phyloP scores from a whole-genome alignment of 768 basidiomycete species.

The Saitozyma podzolica region DNA sequence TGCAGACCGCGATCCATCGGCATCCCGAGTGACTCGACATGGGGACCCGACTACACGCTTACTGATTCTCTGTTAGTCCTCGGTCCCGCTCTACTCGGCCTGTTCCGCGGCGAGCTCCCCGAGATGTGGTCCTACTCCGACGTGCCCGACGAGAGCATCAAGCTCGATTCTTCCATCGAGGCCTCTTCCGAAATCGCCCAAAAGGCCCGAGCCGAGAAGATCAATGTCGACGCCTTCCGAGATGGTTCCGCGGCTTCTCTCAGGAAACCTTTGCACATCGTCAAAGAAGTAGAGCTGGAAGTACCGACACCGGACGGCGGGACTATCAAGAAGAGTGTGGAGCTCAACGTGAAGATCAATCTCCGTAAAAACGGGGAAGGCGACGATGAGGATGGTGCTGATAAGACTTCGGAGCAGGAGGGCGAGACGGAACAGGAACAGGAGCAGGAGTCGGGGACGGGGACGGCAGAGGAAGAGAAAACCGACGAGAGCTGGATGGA shows the following conservation, averaged over 20 bases:
- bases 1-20: no score
- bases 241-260: no score
- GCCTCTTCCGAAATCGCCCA: slow-evolving; percentile 36
- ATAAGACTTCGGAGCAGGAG: not conserved
- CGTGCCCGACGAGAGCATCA: slow-evolving; percentile 48
- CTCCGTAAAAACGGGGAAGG: not conserved
- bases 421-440: not conserved
- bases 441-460: not conserved
- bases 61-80: slow-evolving; percentile 54
- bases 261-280: no score
- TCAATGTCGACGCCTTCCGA: no score
- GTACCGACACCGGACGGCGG: slow-evolving; percentile 3
- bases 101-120: slow-evolving; percentile 66
- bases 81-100: slow-evolving; percentile 65
- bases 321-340: not conserved
- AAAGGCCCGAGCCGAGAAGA: slow-evolving; percentile 23
- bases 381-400: not conserved
- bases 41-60: not conserved
- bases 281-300: slow-evolving; percentile 2
- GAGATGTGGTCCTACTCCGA: slow-evolving; percentile 75
- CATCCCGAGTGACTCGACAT: no score
- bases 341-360: not conserved
- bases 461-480: slow-evolving; percentile 7
- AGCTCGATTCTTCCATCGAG: slow-evolving; percentile 39
- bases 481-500: slow-evolving; percentile 50